These are phyloP conservation scores for Leccinum aurantiacum DNA, from an alignment of 768 basidiomycete species.

Conservation along the genomic window DNA sequence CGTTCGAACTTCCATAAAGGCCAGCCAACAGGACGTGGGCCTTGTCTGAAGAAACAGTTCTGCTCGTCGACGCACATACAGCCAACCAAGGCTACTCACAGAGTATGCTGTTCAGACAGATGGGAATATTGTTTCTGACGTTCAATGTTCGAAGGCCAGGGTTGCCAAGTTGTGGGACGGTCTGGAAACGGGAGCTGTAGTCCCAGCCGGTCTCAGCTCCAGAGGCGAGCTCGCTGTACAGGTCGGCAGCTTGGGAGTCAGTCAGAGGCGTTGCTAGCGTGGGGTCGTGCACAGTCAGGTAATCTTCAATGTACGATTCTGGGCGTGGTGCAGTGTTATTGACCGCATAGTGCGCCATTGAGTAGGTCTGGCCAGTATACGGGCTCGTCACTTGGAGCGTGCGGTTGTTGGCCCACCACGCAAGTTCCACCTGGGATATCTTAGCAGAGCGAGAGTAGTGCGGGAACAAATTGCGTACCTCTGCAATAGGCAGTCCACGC, in stretches of 20 bases:
- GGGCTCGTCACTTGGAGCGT: slow-evolving; percentile 67
- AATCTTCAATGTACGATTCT: slow-evolving; percentile 83
- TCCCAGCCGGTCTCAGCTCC: slow-evolving; percentile 78
- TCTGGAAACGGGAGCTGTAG: slow-evolving; percentile 46
- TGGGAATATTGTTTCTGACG: slow-evolving; percentile 63
- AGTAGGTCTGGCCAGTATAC: slow-evolving; percentile 62
- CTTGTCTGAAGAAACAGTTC: slow-evolving; percentile 47
- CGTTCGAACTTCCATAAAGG: slow-evolving; percentile 55
- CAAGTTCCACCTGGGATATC: slow-evolving; percentile 61
- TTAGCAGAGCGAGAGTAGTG: neutral
- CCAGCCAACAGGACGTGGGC: slow-evolving; percentile 58
- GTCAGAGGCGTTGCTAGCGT: slow-evolving; percentile 53
- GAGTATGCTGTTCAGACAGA: slow-evolving; percentile 84
- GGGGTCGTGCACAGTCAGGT: slow-evolving; percentile 71
- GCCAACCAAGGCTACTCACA: slow-evolving; percentile 46
- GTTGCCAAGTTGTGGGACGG: slow-evolving; percentile 37
- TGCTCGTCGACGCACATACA: neutral
- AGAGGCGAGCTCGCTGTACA: slow-evolving; percentile 87
- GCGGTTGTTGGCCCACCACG: slow-evolving; percentile 81
- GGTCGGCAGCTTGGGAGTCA: slow-evolving; percentile 52
- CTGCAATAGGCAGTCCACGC: slow-evolving; percentile 82
- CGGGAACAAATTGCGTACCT: slow-evolving; percentile 43
- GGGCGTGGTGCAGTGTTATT: slow-evolving; percentile 86
- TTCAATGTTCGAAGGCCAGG: slow-evolving; percentile 70
- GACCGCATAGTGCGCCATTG: slow-evolving; percentile 72